A percentile compares a stretch with the other conserved stretches of the same genome.
Evolutionary conservation across 306 rosid species (phyloP).

Genomic region (Pyrus bretschneideri): DNA sequence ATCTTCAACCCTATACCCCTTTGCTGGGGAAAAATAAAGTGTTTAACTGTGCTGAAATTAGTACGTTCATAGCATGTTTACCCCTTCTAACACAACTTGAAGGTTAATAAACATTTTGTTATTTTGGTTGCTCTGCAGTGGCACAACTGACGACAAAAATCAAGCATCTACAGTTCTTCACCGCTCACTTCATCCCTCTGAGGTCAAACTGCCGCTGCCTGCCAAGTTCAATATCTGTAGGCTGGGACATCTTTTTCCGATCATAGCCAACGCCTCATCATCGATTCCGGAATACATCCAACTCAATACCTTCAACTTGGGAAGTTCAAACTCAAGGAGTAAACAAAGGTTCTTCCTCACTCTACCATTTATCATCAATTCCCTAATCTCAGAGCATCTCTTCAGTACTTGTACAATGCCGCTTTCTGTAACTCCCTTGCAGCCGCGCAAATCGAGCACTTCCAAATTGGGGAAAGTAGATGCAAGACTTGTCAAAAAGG

Average conservation of each 20-base stretch:
- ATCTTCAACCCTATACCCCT: background rate
- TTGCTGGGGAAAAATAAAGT: background rate
- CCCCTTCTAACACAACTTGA: background rate
- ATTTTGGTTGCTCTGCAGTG: conserved; percentile 46
- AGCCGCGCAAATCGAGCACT: conserved; percentile 36
- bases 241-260: conserved; percentile 46
- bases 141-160: conserved; percentile 87
- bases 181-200: conserved; percentile 50
- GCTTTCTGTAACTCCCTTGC: conserved; percentile 31
- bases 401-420: conserved; percentile 32
- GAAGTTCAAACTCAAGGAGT: conserved; percentile 30
- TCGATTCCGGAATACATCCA: conserved; percentile 30
- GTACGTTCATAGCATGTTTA: background rate
- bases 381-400: conserved; percentile 40
- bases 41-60: background rate
- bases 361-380: conserved; percentile 29
- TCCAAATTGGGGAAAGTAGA: conserved; percentile 42
- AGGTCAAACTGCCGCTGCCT: conserved; percentile 42
- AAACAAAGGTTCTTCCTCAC: conserved; percentile 20
- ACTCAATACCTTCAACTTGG: conserved; percentile 39
- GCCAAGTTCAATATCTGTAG: conserved; percentile 35
- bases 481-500: conserved; percentile 19
- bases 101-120: conserved; percentile 6
- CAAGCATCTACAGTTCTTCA: conserved; percentile 61
- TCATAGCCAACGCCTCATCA: conserved; percentile 40